Base-by-base conservation (phyloP, 1,139 yeast genomes). In the Yamadazyma songkhlaensis region DNA sequence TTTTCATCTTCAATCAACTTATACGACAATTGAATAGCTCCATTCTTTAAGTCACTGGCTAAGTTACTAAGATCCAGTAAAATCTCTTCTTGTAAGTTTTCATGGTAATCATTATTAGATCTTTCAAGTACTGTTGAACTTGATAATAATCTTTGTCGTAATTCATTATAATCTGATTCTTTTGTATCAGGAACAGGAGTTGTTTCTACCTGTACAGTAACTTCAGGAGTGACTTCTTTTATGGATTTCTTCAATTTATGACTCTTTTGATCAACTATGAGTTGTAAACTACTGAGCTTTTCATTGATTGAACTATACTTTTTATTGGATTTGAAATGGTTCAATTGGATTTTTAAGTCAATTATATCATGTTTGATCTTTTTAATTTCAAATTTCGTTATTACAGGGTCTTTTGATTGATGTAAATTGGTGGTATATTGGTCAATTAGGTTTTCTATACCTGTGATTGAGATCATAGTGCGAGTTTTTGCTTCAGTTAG, bases 61-160 rank as follows among this genome's bases (percentile, higher is more conserved):
- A 71, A 53, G 22, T 59, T 65, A 0, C 64, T 46, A 39, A 71
- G 58, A 41, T 71, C 77, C 29, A 49, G 52, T 15, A 69, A 51
- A 8, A 71, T 57, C 32, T 68, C 72, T 34, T 64, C 64, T 45
- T 71, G 77, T n/a, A 70, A 47, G 3, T 66, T 60, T 39, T 70
- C 75, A 44, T 71, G 75, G 49, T 67, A 67, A 10, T 60, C 59
- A 45, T 67, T 67, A 3, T 9, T 34, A 22, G 39, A 30, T 11
- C 36, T 33, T 10, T 40, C 33, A 9, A 33, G 26, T 10, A 26
- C 9, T 6, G 36, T 26, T 9, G 36, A 28, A 11, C 12, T 25
- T 9, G 31, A 26, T 23, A 48, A 29, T 32, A 48, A 31, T 23
- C 52, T 37, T 29, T 45, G 42, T 5, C 51, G 35, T 24, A 48